Evolutionary conservation across 176 grass and related monocot species (phyloP).

Genomic region (Calamus simplicifolius): DNA sequence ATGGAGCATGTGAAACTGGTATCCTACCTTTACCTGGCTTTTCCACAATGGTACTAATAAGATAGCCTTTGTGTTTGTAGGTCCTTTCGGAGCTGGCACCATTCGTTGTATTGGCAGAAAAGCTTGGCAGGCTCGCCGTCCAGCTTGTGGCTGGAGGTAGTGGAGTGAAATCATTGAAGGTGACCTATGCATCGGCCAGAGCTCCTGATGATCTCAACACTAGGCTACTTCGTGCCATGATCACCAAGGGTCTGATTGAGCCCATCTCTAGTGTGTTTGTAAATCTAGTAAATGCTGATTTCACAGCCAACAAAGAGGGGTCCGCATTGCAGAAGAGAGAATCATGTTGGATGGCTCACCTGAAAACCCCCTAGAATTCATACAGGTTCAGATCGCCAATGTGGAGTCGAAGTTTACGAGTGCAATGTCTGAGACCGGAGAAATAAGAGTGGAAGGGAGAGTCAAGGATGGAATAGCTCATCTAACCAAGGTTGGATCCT

Average conservation of each 20-base stretch:
- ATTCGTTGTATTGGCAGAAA: constrained; percentile 2
- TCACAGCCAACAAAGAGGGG: constrained; percentile 8
- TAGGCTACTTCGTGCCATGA: constrained; percentile 5
- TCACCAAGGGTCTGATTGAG: constrained; percentile 3
- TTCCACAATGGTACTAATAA: no score
- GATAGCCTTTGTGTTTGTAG: neutral
- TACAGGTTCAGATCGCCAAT: constrained; percentile 4
- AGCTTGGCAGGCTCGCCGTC: neutral
- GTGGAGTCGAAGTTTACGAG: constrained; percentile 14
- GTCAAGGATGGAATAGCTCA: constrained; percentile 9
- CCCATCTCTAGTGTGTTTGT: constrained; percentile 8
- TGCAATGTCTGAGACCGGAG: neutral
- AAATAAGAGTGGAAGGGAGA: constrained; percentile 5
- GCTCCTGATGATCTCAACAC: constrained; percentile 6
- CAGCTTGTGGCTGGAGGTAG: constrained; percentile 5
- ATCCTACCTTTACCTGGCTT: neutral
- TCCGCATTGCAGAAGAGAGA: constrained; percentile 5
- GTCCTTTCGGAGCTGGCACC: constrained; percentile 6
- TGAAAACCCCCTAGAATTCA: constrained; percentile 1
- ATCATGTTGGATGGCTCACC: neutral
- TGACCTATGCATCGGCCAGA: constrained; percentile 1
- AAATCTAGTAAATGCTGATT: constrained; percentile 12
- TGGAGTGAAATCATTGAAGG: constrained; percentile 1
- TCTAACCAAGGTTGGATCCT: neutral
- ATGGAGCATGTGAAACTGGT: neutral